Conservation (phyloP, 495 filamentous ascomycete genomes). For the Penicillium bovifimosum region DNA sequence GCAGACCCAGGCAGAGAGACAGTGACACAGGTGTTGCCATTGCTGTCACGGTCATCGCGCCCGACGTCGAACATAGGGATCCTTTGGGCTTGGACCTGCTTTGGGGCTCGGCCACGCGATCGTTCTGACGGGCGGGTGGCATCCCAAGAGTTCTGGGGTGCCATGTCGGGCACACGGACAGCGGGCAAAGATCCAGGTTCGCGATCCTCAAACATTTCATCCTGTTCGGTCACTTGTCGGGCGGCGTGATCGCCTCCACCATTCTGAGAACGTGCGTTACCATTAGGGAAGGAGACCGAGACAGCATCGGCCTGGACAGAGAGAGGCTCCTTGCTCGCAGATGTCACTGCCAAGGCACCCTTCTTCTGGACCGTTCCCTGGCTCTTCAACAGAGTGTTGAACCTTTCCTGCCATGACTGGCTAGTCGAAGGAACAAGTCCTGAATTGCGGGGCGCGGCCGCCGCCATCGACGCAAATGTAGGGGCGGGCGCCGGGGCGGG, state of each 20-base stretch:
- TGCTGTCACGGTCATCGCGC: slow-evolving; percentile 31
- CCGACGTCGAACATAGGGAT: slow-evolving; percentile 33
- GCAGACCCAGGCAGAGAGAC: slow-evolving; percentile 35
- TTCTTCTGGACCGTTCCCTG: slow-evolving; percentile 39
- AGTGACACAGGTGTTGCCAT: slow-evolving; percentile 28
- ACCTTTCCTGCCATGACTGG: slow-evolving; percentile 65
- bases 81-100: slow-evolving; percentile 37
- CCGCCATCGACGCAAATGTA: slow-evolving; percentile 53
- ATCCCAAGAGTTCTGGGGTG: slow-evolving; percentile 49
- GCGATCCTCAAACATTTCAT: slow-evolving; percentile 78
- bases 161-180: slow-evolving; percentile 58
- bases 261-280: slow-evolving; percentile 17
- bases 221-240: slow-evolving; percentile 65
- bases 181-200: slow-evolving; percentile 72
- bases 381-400: slow-evolving; percentile 56
- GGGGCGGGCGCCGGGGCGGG: slow-evolving; percentile 41
- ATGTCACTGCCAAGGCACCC: slow-evolving; percentile 49
- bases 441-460: slow-evolving; percentile 32
- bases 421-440: slow-evolving; percentile 21
- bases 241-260: slow-evolving; percentile 44
- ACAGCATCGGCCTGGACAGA: slow-evolving; percentile 51
- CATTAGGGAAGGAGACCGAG: slow-evolving; percentile 53
- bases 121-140: slow-evolving; percentile 25
- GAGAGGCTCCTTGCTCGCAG: slow-evolving; percentile 55
- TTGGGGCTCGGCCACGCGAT: slow-evolving; percentile 31